Base-by-base conservation (phyloP, 2,329 filamentous ascomycete genomes). In the Biscogniauxia mediterranea region DNA sequence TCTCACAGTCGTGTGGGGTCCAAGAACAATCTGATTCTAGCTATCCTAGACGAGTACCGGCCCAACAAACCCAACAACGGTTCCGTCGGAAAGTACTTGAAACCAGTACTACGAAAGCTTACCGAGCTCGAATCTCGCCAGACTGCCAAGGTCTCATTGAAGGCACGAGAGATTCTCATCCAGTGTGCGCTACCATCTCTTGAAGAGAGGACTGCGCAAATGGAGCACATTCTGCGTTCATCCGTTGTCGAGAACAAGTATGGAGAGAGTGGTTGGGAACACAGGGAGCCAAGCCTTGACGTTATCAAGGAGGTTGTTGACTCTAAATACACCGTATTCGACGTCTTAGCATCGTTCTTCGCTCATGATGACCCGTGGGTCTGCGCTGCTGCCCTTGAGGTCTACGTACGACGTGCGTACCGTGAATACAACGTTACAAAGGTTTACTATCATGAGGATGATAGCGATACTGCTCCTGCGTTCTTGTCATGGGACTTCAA, bases 301-400 rank as follows among this genome's bases (percentile, higher is more conserved):
- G 83, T 96, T 66, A 89, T 99, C 79, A 97, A 97, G 83, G 95
- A 99, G 77, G 93, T 99, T 32, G 92, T 99, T 57, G 95, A 99
- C 78, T 98, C 95, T 58, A 96, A 96, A 80, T 98, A 96, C 81
- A 98, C 94, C 51, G 95, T 99, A 66, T 97, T 97, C 70, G 95
- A 99, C 74, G 95, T 99, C 19, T 79, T 99, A 67, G 91, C 94
- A 7, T 88, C 92, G 61, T 99, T 99, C 86, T 99, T 99, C 74
- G 91, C 89, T 38, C 93, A 99, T 78, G 86, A 91, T 51, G 95
- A 99, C 73, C 89, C 92, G 13, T 98, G 93, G 92, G 94, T 99
- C 28, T 92, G 92, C 7, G 82, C 97, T 64, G 95, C 95, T 61
- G 92, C 95, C 54, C 85, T 99, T 4, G 95, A 99, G 76, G 93